Conservation (phyloP, 2,329 filamentous ascomycete genomes). For the Hypoxylon sp. region DNA sequence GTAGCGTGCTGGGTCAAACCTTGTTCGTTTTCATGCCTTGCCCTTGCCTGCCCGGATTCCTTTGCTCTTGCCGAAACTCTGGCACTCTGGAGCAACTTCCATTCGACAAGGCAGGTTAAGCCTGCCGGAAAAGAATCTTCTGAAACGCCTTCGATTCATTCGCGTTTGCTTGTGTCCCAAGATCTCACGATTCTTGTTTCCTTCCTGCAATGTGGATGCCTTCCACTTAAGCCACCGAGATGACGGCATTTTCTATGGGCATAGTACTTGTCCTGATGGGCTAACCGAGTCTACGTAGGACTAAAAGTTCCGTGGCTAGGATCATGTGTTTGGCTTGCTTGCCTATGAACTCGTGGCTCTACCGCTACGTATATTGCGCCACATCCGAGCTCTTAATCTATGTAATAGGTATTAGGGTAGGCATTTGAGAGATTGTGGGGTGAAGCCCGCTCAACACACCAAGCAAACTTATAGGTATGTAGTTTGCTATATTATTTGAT, state of each 20-base stretch:
- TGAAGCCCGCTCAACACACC: neutral
- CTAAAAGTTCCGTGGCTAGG: neutral
- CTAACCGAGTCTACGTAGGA: neutral
- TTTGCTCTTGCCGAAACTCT: slow-evolving; percentile 8
- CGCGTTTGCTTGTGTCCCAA: slow-evolving; percentile 11
- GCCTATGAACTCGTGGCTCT: neutral
- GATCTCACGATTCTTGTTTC: slow-evolving; percentile 28
- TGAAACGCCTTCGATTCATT: slow-evolving; percentile 42
- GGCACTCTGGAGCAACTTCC: slow-evolving; percentile 7
- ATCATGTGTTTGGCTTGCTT: neutral
- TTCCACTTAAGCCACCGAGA: slow-evolving; percentile 8
- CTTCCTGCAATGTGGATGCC: slow-evolving; percentile 1
- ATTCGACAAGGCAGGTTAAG: slow-evolving; percentile 7
- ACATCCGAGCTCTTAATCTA: neutral
- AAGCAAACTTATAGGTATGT: slow-evolving; percentile 16
- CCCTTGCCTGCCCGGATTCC: slow-evolving; percentile 15
- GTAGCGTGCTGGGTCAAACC: slow-evolving; percentile 21
- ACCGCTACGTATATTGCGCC: neutral
- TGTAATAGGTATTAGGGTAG: neutral
- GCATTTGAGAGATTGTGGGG: neutral
- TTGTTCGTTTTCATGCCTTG: slow-evolving; percentile 24
- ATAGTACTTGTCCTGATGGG: neutral
- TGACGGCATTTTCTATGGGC: slow-evolving; percentile 14
- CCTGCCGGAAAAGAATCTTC: slow-evolving; percentile 26
- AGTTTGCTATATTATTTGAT: slow-evolving; percentile 2